phyloP scores from a whole-genome alignment of 2,329 filamentous ascomycete species.

The Emmonsiellopsis sp. region DNA sequence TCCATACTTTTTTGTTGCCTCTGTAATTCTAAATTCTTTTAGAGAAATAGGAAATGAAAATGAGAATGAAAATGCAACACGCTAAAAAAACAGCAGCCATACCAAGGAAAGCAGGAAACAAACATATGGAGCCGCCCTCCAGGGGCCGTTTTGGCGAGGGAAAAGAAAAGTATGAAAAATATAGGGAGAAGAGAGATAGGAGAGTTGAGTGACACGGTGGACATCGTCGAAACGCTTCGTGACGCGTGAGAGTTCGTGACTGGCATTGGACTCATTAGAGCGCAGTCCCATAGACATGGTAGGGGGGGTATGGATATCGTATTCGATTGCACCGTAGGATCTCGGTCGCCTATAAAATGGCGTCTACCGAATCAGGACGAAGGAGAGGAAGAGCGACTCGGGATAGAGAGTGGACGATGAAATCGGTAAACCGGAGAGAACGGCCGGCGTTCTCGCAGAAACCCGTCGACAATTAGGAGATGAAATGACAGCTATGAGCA shows the following conservation, averaged over 20 bases:
- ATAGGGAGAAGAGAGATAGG: too few species aligned
- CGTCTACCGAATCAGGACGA: background rate
- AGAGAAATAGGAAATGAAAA: background rate
- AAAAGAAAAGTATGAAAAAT: too few species aligned
- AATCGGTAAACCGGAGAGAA: too few species aligned
- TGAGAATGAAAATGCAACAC: background rate
- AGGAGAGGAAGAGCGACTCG: background rate
- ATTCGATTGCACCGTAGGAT: background rate
- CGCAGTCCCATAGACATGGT: background rate
- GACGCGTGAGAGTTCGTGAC: too few species aligned
- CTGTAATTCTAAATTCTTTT: background rate
- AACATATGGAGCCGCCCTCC: background rate
- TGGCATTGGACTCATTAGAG: too few species aligned
- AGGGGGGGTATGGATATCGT: background rate
- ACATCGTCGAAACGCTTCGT: too few species aligned
- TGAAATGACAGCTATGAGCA: too few species aligned
- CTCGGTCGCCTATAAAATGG: background rate
- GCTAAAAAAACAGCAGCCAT: background rate
- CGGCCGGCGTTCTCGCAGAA: too few species aligned
- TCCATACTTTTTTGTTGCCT: background rate
- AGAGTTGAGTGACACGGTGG: too few species aligned
- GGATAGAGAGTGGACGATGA: background rate
- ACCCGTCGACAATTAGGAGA: too few species aligned
- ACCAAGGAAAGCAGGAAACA: background rate
- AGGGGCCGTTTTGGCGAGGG: too few species aligned